phyloP scores from a whole-genome alignment of 805 yeast species.

The Millerozyma miso region DNA sequence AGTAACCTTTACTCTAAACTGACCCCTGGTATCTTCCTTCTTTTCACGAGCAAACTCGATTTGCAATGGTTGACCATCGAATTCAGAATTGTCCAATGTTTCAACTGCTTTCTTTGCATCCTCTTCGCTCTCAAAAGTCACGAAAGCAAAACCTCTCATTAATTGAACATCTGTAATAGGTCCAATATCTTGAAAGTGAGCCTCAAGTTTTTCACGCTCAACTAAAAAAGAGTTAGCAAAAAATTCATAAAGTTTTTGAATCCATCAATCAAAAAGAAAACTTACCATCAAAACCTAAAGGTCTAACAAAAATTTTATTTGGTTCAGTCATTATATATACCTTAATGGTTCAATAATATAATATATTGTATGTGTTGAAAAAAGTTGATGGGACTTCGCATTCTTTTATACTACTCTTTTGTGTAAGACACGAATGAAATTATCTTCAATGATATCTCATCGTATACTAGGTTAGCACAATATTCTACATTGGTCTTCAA shows the following conservation, averaged over 20 bases:
- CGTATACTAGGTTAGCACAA: too few relatives aligned
- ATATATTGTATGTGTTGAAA: not conserved
- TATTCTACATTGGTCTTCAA: too few relatives aligned
- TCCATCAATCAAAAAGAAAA: slow-evolving; percentile 4
- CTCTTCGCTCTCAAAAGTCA: slow-evolving; percentile 70
- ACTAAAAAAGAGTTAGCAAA: slow-evolving; percentile 22
- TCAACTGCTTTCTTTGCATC: slow-evolving; percentile 48
- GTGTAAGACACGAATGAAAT: not conserved
- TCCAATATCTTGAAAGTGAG: slow-evolving; percentile 63
- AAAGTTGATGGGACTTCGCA: not conserved
- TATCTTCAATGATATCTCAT: too few relatives aligned
- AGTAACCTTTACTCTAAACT: slow-evolving; percentile 65
- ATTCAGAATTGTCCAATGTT: slow-evolving; percentile 41
- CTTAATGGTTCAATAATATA: not conserved
- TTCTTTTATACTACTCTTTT: not conserved
- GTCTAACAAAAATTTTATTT: slow-evolving; percentile 52
- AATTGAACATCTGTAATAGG: slow-evolving; percentile 63
- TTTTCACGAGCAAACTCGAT: slow-evolving; percentile 54
- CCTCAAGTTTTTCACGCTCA: slow-evolving; percentile 56
- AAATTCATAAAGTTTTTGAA: not conserved
- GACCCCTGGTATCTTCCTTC: slow-evolving; percentile 62
- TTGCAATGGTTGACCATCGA: slow-evolving; percentile 47
- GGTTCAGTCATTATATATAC: slow-evolving; percentile 17
- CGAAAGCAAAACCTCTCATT: slow-evolving; percentile 83
- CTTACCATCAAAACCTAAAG: slow-evolving; percentile 51